Base-by-base conservation (phyloP, 2,329 filamentous ascomycete species). In the Neonectria faginata region DNA sequence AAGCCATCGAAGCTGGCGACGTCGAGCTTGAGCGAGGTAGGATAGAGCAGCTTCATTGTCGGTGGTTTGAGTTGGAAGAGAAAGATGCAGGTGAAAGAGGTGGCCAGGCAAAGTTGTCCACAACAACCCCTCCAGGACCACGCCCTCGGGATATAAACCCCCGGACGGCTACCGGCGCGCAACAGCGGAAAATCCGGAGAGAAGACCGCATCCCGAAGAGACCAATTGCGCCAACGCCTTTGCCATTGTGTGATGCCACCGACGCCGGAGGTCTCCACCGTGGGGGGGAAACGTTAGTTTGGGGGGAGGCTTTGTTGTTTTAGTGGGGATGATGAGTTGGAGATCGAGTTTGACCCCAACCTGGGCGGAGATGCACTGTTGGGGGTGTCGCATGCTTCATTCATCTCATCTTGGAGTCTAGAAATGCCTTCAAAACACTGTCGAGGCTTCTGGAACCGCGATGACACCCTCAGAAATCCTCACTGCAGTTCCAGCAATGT, bases 21-120 rank as follows among this genome's bases (percentile, higher is more conserved):
- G 79, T 90, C 83, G 75, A 90, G 83, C 57, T 79, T 80, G 66
- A 90, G 82, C 3, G 88, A 89, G 60, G 86, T 90, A 55, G 88
- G 88, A 79, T 90, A 90, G 68, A 90, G 86, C 69, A 91, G 85
- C 80, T 91, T 91, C 87, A 88, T 87, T 39, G 3, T 39, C 36
- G 56, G 53, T 27, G 41, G 27, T 44, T 14, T 20, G 45, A 45
- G 25, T 12, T 6, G 27, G 31, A 42, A 29, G 29, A 16, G 42
- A 25, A n/a, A 51, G 31, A 45, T 27, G 11, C 27, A 45, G 41
- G 27, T 18, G 44, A 50, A 18, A 41, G 20, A 18, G 22, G 41
- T 16, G 48, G 33, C 14, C 5, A 45, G 20, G 22, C 25, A 8
- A 18, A 20, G 36, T 31, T 45, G 45, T 56, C 20, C 45, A 36